Base-by-base conservation (phyloP, 176 grass and related monocot species). In the Cenchrus americanus region DNA sequence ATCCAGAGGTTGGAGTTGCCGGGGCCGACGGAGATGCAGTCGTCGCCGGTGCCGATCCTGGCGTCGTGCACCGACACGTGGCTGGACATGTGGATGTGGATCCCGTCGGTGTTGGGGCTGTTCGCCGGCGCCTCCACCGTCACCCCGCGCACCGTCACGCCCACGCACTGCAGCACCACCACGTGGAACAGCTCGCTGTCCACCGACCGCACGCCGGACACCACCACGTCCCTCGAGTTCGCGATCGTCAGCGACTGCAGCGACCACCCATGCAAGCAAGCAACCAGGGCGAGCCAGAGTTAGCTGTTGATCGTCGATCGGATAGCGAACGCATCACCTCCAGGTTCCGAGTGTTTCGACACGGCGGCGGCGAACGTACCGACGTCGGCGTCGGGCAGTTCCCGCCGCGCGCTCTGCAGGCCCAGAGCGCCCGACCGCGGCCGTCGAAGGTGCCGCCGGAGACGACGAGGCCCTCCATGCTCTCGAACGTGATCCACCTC, bases 101-200 rank as follows among this genome's bases (percentile, higher is more conserved):
- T 92, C 43, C 96, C 96, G 52, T 98, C 96, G 0, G 96, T 98
- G 80, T 98, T 95, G 17, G 96, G 92, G 93, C 96, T 98, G 83
- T 83, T 80, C 71, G 63, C 82, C 4, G 96, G 87, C 26, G 96
- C 93, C 13, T 69, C 63, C 85, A 92, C 90, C 54, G 70, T 87
- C 22, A 95, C 76, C 50, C 91, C 84, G 41, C 85, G 85, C 76
- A 92, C 44, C 60, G 85, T 85, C 71, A 95, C 96, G 43, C 72
- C 52, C 6, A 49, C 7, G 80, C 96, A 81, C 37, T 86, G 78
- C 44, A 93, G 15, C 84, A 98, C 85, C 58, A 98, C 96, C 23
- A 89, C 57, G 76, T 98, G 96, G 89, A 90, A 98, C 75, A 90
- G 82, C 83, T 89, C 89, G 75, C 91, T 93, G 86, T 92, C 86